Percentiles rank a stretch among this genome's conserved stretches.
Evolutionary conservation across 495 filamentous ascomycete species (phyloP).

Genomic region (Trichocladium uniseriatum): DNA sequence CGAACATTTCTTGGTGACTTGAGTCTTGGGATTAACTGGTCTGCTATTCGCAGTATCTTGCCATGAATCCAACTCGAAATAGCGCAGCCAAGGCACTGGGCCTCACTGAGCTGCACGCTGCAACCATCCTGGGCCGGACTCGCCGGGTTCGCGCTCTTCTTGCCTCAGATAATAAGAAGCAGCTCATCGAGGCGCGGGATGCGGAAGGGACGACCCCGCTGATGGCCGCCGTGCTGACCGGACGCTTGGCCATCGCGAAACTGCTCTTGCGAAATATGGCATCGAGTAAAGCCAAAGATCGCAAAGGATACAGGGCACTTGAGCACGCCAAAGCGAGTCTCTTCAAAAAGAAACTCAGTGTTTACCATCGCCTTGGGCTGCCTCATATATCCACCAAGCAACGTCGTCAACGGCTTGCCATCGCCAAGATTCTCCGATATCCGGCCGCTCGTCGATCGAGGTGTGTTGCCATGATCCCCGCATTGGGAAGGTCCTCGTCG

Average conservation of each 20-base stretch:
- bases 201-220: background rate
- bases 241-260: background rate
- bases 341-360: background rate
- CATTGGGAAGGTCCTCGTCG: too few species aligned
- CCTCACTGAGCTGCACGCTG: background rate
- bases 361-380: background rate
- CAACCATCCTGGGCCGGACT: background rate
- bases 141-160: background rate
- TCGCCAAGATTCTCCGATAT: background rate
- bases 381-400: background rate
- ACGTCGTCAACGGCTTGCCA: background rate
- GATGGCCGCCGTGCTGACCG: conserved; percentile 8
- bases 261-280: background rate
- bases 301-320: background rate
- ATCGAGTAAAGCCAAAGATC: background rate
- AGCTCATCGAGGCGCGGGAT: background rate
- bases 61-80: background rate
- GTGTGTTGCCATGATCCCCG: background rate
- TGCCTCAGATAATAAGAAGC: background rate
- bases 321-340: background rate
- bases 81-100: background rate
- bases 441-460: conserved; percentile 4
- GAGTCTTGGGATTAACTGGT: too few species aligned
- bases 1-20: too few species aligned
- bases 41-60: too few species aligned